Percentiles rank a stretch among this genome's conserved stretches.
Conservation (phyloP, 129 eudicot genomes). For the Centella asiatica region DNA sequence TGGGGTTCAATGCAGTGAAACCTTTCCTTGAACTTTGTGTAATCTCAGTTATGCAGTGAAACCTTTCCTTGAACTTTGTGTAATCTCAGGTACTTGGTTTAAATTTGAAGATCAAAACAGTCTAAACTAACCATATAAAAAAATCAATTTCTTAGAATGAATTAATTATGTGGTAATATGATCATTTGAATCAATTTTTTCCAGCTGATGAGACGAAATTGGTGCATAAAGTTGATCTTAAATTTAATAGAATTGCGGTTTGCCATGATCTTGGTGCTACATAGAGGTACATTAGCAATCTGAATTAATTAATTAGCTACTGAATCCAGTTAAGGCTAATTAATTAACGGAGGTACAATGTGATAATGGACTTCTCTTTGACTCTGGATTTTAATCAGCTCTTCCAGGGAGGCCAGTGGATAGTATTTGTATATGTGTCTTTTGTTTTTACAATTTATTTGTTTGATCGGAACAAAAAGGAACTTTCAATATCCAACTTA, state of each 20-base stretch:
- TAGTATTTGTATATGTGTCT: not conserved
- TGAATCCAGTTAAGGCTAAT: too few species aligned
- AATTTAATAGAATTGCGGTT: slow-evolving; percentile 43
- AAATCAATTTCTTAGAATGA: too few species aligned
- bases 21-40: slow-evolving; percentile 61
- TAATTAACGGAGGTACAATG: slow-evolving; percentile 51
- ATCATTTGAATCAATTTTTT: not conserved
- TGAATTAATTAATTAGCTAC: not conserved
- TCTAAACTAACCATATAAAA: too few species aligned
- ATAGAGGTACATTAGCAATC: too few species aligned
- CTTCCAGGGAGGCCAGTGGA: slow-evolving; percentile 64
- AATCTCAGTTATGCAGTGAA: slow-evolving; percentile 47
- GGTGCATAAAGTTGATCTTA: slow-evolving; percentile 55
- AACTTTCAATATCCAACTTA: not conserved
- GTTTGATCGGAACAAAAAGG: too few species aligned
- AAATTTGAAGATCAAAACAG: too few species aligned
- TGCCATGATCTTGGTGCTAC: slow-evolving; percentile 74
- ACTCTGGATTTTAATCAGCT: slow-evolving; percentile 54
- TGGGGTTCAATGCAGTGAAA: slow-evolving; percentile 54
- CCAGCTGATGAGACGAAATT: slow-evolving; percentile 50
- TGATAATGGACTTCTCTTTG: slow-evolving; percentile 60
- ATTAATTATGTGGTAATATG: too few species aligned
- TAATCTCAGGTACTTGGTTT: slow-evolving; percentile 62
- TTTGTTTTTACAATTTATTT: not conserved
- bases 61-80: slow-evolving; percentile 57